Conservation (phyloP, 2,329 filamentous ascomycete genomes). For the Fusarium foetens region DNA sequence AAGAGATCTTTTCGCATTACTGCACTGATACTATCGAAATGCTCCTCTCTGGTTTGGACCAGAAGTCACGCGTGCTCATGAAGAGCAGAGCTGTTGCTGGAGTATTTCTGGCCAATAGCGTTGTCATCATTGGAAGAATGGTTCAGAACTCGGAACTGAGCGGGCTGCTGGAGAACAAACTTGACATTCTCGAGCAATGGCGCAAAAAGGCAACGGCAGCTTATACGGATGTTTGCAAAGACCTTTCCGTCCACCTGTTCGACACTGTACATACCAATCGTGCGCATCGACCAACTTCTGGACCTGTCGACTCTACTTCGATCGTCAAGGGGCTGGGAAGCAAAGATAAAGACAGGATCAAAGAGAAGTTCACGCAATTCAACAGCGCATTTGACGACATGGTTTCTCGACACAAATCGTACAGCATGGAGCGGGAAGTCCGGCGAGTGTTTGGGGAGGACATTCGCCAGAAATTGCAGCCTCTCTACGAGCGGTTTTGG, state of each 20-base stretch:
- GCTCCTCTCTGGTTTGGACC: slow-evolving; percentile 78
- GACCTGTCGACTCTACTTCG: slow-evolving; percentile 81
- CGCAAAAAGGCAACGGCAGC: slow-evolving; percentile 84
- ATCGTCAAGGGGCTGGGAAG: slow-evolving; percentile 85
- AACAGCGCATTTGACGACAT: slow-evolving; percentile 92
- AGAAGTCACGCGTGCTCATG: slow-evolving; percentile 76
- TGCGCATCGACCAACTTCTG: slow-evolving; percentile 75
- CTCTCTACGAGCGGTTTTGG: slow-evolving; percentile 94
- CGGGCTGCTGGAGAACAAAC: slow-evolving; percentile 74
- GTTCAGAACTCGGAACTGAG: slow-evolving; percentile 83
- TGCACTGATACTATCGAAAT: slow-evolving; percentile 88
- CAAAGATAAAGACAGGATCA: slow-evolving; percentile 96
- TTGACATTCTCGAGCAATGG: slow-evolving; percentile 79
- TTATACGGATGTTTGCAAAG: slow-evolving; percentile 89
- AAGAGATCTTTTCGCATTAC: slow-evolving; percentile 89
- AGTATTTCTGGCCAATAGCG: slow-evolving; percentile 90
- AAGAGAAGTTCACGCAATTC: slow-evolving; percentile 93
- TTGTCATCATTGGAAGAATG: slow-evolving; percentile 84
- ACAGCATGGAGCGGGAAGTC: slow-evolving; percentile 92
- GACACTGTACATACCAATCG: slow-evolving; percentile 94
- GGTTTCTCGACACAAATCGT: slow-evolving; percentile 81
- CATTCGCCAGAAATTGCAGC: slow-evolving; percentile 91
- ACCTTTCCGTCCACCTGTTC: slow-evolving; percentile 84
- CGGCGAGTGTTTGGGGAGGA: slow-evolving; percentile 82
- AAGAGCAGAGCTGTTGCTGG: slow-evolving; percentile 83